Percentiles rank a stretch among this genome's conserved stretches.
These are phyloP conservation scores for Echium plantagineum DNA, from an alignment of 257 asterid genomes.

Conservation along the genomic window DNA sequence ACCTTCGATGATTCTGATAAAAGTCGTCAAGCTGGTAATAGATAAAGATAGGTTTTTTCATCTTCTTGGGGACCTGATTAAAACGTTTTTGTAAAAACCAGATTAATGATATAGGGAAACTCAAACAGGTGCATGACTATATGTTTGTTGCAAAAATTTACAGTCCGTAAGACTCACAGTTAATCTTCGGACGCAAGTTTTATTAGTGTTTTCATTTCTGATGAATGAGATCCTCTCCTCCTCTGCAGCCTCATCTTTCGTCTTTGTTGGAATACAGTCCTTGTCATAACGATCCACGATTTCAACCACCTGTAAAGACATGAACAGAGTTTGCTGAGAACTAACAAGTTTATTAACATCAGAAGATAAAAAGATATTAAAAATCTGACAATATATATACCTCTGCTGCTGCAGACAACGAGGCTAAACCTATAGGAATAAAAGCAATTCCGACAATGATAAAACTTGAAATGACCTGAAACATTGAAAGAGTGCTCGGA, in stretches of 20 bases:
- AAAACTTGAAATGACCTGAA: conserved; percentile 62
- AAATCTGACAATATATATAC: conserved; percentile 16
- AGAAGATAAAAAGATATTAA: background rate
- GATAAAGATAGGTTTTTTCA: background rate
- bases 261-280: conserved; percentile 28
- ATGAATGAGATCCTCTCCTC: background rate
- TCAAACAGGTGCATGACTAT: no score
- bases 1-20: background rate
- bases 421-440: conserved; percentile 73
- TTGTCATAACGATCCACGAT: conserved; percentile 61
- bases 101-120: background rate
- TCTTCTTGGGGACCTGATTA: background rate
- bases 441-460: conserved; percentile 51
- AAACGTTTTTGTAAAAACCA: background rate
- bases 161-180: background rate
- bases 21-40: background rate
- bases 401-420: conserved; percentile 56
- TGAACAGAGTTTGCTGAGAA: background rate
- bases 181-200: background rate
- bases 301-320: conserved; percentile 58
- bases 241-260: background rate
- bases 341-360: background rate
- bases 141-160: no score
- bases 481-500: background rate
- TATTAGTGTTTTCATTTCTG: background rate